Percentiles rank a stretch among this genome's conserved stretches.
Conservation (phyloP, 306 rosid genomes). For the Cucurbita pepo region DNA sequence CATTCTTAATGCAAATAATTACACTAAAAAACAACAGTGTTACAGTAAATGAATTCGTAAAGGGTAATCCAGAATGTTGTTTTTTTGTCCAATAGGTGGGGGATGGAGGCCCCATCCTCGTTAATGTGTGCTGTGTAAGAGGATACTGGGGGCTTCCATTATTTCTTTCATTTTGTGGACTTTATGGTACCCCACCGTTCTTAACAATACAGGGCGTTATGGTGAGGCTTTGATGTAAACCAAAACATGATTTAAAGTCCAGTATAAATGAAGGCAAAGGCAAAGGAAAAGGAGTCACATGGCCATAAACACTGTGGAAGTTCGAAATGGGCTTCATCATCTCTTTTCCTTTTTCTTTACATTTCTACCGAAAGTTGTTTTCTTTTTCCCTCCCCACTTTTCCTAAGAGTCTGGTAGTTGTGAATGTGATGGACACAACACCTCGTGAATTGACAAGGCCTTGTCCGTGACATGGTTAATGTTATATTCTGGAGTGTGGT, state of each 20-base stretch:
- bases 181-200: too few species aligned
- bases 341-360: neutral
- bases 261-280: too few species aligned
- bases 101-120: neutral
- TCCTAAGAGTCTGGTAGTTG: neutral
- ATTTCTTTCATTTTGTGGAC: too few species aligned
- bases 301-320: too few species aligned
- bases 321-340: neutral
- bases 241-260: too few species aligned
- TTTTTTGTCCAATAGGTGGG: neutral
- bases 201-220: too few species aligned
- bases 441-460: neutral
- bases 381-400: neutral
- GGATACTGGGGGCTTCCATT: too few species aligned
- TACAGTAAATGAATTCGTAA: neutral
- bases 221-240: too few species aligned
- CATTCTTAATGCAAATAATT: neutral
- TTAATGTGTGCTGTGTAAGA: neutral
- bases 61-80: neutral
- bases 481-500: neutral
- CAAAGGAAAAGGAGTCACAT: too few species aligned
- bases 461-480: neutral
- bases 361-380: neutral
- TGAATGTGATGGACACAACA: neutral
- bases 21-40: neutral